Evolutionary conservation across 140 eudicot species (phyloP).

Genomic region (Stevia rebaudiana): DNA sequence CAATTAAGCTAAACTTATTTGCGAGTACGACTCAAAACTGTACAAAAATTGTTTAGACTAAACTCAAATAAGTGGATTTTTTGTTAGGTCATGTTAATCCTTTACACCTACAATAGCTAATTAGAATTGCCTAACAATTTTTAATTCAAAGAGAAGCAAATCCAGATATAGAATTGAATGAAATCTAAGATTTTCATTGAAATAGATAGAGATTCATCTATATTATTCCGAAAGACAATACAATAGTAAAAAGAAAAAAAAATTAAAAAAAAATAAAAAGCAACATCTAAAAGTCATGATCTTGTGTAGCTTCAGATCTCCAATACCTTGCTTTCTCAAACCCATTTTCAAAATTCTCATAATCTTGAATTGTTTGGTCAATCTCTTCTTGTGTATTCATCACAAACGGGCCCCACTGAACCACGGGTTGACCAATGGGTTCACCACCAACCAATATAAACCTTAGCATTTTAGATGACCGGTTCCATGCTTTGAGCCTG

Average conservation of each 20-base stretch:
- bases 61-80: too few relatives aligned
- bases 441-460: slow-evolving; percentile 73
- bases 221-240: slow-evolving; percentile 14
- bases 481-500: slow-evolving; percentile 64
- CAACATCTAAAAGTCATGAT: slow-evolving; percentile 16
- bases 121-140: neutral
- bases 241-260: neutral
- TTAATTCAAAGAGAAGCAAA: neutral
- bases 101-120: too few relatives aligned
- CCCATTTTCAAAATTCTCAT: slow-evolving; percentile 62
- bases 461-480: slow-evolving; percentile 44
- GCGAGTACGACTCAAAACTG: too few relatives aligned
- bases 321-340: slow-evolving; percentile 80
- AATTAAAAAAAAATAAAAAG: neutral
- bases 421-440: slow-evolving; percentile 70
- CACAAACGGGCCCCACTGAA: slow-evolving; percentile 77
- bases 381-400: slow-evolving; percentile 81
- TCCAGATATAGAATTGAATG: slow-evolving; percentile 23
- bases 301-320: slow-evolving; percentile 49
- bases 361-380: slow-evolving; percentile 74
- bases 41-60: too few relatives aligned
- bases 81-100: too few relatives aligned
- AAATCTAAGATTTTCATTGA: slow-evolving; percentile 20
- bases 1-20: too few relatives aligned
- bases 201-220: slow-evolving; percentile 17